phyloP scores from a whole-genome alignment of 805 yeast species.

The Scheffersomyces amazonensis region DNA sequence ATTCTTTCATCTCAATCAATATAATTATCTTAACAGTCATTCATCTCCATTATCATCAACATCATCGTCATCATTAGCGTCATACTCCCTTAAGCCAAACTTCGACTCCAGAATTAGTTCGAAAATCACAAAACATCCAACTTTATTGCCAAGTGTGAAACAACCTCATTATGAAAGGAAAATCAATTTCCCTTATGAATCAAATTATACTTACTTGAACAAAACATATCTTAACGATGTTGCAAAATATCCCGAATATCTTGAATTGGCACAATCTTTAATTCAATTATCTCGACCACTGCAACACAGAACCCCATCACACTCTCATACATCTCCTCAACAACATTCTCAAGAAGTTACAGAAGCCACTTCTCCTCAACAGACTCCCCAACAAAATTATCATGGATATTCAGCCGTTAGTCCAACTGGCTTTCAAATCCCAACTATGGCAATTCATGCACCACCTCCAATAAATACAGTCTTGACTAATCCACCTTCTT shows the following conservation, averaged over 20 bases:
- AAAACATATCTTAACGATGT: constrained; percentile 49
- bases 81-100: constrained; percentile 23
- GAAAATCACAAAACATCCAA: constrained; percentile 13
- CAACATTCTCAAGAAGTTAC: constrained; percentile 1
- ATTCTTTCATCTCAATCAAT: constrained; percentile 24
- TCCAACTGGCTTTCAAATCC: neutral
- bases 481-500: neutral
- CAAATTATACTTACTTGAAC: constrained; percentile 49
- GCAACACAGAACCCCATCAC: constrained; percentile 6
- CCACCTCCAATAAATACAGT: constrained; percentile 6
- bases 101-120: constrained; percentile 36
- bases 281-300: constrained; percentile 28
- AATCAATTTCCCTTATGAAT: constrained; percentile 52
- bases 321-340: constrained; percentile 6
- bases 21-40: constrained; percentile 24
- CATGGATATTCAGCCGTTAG: constrained; percentile 4
- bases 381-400: constrained; percentile 5
- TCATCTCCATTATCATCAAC: constrained; percentile 5
- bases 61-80: neutral
- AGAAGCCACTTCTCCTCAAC: neutral
- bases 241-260: constrained; percentile 45
- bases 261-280: constrained; percentile 44
- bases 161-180: constrained; percentile 24
- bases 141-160: constrained; percentile 12
- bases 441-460: neutral